Evolutionary conservation across 306 rosid genomes (phyloP).

Genomic region (Prunus armeniaca): DNA sequence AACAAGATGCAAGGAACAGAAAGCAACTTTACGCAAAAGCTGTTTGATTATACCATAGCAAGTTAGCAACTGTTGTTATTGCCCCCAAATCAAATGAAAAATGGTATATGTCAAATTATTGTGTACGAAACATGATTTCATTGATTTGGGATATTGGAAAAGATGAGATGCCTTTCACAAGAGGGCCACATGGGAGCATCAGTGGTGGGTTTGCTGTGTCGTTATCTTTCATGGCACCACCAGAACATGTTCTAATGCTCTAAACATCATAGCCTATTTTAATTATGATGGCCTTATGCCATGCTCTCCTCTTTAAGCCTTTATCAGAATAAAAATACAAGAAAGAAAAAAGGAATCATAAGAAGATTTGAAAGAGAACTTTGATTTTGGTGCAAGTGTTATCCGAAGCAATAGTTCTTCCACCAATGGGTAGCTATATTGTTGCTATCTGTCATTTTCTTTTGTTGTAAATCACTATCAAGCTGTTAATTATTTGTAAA

Average conservation of each 20-base stretch:
- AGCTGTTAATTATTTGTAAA: not conserved
- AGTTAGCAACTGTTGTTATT: not conserved
- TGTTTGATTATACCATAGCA: constrained; percentile 40
- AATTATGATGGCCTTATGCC: not conserved
- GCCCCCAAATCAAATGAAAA: not conserved
- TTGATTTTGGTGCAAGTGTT: not conserved
- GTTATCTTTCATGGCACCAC: constrained; percentile 42
- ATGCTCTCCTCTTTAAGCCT: not conserved
- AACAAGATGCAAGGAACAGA: constrained; percentile 13
- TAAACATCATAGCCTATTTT: constrained; percentile 47
- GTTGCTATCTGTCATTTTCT: not conserved
- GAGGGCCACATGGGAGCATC: constrained; percentile 42
- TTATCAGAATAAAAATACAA: not conserved
- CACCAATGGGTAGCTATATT: not conserved
- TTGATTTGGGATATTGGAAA: not conserved
- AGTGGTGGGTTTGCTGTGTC: constrained; percentile 29
- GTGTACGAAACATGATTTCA: constrained; percentile 23
- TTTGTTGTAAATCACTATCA: not conserved
- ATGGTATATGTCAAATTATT: constrained; percentile 27
- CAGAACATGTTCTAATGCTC: constrained; percentile 39
- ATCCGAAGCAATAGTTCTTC: not conserved
- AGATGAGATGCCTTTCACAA: constrained; percentile 27
- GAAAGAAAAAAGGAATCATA: constrained; percentile 1
- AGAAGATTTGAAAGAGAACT: constrained; percentile 6
- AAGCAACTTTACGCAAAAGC: constrained; percentile 28